Evolutionary conservation across 1,284 basidiomycete species (phyloP).

Genomic region (Cryptococcus sp.): DNA sequence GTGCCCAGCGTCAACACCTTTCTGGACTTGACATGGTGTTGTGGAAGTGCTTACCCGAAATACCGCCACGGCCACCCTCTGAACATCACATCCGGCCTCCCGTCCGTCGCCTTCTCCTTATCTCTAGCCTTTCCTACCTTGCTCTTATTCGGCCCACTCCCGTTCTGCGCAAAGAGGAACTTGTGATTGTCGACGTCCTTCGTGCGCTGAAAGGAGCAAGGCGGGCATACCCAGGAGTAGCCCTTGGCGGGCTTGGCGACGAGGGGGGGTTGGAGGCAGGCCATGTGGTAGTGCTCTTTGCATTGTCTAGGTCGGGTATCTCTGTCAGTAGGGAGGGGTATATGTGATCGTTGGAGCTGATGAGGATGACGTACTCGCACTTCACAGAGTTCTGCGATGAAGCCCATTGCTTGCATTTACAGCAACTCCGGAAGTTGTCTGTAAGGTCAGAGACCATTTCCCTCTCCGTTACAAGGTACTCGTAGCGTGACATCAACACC

Average conservation of each 20-base stretch:
- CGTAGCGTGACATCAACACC: conserved; percentile 75
- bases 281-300: conserved; percentile 93
- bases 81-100: conserved; percentile 71
- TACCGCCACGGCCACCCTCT: conserved; percentile 87
- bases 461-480: conserved; percentile 91
- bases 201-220: conserved; percentile 82
- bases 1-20: background rate
- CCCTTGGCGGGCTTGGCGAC: conserved; percentile 92
- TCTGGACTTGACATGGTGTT: conserved; percentile 7
- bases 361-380: conserved; percentile 61
- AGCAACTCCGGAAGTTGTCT: conserved; percentile 78
- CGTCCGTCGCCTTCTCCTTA: conserved; percentile 54
- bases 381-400: conserved; percentile 79
- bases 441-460: conserved; percentile 88
- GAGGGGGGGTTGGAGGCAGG: conserved; percentile 89
- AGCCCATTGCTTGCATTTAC: conserved; percentile 76
- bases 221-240: conserved; percentile 96
- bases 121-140: conserved; percentile 65
- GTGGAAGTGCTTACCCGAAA: conserved; percentile 73
- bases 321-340: background rate
- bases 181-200: conserved; percentile 67
- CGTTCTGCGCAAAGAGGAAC: conserved; percentile 59
- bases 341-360: background rate
- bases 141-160: conserved; percentile 53
- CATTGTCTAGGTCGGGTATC: conserved; percentile 57